Evolutionary conservation across 192 early-diverging fungal species (phyloP), one percentile per base, ranked within the genome.

Genomic region (Obelidium mucronatum): DNA sequence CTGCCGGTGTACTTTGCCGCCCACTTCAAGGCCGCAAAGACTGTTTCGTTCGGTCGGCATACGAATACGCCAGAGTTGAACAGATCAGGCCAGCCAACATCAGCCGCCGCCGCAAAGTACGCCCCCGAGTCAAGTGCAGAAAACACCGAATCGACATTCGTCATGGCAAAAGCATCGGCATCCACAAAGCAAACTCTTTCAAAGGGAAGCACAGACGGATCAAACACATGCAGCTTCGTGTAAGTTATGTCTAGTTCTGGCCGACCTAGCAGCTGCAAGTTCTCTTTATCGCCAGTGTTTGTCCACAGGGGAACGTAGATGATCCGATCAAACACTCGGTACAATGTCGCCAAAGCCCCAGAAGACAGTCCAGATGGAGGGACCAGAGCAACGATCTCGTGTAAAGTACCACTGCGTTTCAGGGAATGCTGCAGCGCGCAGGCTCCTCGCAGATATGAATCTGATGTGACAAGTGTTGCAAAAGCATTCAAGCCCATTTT

Each of bases 21-120:
- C 4, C 83, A 81, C 37, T 89, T 73, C 44, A 93, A 73, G 0
- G 80, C 85, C 6, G 83, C 62, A 68, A 84, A 92, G 28, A 89
- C 73, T 28, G 84, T 78, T 4, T 52, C 78, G 40, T 81, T 80
- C 30, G 95, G 92, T 53, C 83, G 79, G 13, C 85, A 83, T 48
- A 93, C 92, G 87, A 98, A 92, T 1, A 98, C 95, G 3, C 96
- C 97, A 53, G 97, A 97, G 79, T 98, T 98, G 85, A 98, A 98
- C 70, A 92, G 93, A 78, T 98, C 97, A 0, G 97, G 97, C 97
- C 97, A 98, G 0, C 96, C 96, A 30, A 92, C 92, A 64, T 98
- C 97, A 4, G 95, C 93, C 3, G 94, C 89, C 3, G 97, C 95
- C 2, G 94, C 93, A 81, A 97, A 91, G 3, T 69, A 55, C 0